Conservation (phyloP, 2,329 filamentous ascomycete species). For the Claviceps sorghi region DNA sequence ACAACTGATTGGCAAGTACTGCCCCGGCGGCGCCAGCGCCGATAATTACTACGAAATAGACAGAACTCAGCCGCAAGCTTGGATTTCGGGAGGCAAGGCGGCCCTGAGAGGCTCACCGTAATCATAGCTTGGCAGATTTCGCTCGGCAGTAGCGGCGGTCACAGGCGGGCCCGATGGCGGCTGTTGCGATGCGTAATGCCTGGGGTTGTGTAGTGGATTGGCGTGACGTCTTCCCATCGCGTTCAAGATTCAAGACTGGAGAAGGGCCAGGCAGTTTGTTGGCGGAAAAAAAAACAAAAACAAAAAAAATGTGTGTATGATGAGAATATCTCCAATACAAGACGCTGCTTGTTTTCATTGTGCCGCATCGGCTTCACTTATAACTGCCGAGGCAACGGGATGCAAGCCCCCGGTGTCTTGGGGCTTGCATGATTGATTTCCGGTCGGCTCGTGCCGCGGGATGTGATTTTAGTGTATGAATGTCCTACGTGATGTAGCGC, state of each 20-base stretch:
- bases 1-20: conserved; percentile 17
- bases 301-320: too few relatives aligned
- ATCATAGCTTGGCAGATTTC: conserved; percentile 4
- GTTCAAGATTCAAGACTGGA: background rate
- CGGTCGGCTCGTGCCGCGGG: background rate
- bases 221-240: background rate
- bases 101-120: background rate
- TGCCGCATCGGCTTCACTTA: background rate
- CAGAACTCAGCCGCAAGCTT: background rate
- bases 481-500: too few relatives aligned
- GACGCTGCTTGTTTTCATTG: background rate
- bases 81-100: background rate
- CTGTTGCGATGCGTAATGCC: conserved; percentile 2
- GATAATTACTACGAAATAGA: conserved; percentile 10
- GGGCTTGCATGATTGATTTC: too few relatives aligned
- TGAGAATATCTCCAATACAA: too few relatives aligned
- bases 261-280: too few relatives aligned
- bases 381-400: background rate
- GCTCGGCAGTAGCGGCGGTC: conserved; percentile 1
- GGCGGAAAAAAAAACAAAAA: too few relatives aligned
- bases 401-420: background rate
- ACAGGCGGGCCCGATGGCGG: conserved; percentile 2
- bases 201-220: conserved; percentile 5
- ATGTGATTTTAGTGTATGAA: too few relatives aligned
- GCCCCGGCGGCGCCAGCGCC: conserved; percentile 16